phyloP scores from a whole-genome alignment of 352 stramenopile genomes.

The Phytophthora sojae region DNA sequence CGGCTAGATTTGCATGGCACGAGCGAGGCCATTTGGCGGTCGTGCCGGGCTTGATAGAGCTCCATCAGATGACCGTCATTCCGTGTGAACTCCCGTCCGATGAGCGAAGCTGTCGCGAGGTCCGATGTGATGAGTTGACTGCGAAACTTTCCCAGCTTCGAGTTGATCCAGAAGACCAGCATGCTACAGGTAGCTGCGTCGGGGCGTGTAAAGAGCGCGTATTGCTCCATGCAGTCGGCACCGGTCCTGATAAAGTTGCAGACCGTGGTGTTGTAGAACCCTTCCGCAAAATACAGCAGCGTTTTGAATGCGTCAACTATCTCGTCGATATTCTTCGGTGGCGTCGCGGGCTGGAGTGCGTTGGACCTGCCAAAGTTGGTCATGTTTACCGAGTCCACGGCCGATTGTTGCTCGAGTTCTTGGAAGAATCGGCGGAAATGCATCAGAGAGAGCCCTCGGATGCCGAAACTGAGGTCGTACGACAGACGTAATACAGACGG shows the following conservation, averaged over 20 bases:
- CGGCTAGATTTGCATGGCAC: neutral
- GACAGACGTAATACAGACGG: constrained; percentile 8
- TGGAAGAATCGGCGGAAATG: constrained; percentile 12
- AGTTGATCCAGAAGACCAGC: constrained; percentile 22
- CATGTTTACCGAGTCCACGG: neutral
- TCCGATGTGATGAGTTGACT: constrained; percentile 7
- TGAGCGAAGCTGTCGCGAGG: neutral
- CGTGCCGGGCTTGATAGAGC: constrained; percentile 2
- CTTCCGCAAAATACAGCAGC: too few relatives aligned
- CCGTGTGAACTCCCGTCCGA: neutral
- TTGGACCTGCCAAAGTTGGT: constrained; percentile 18
- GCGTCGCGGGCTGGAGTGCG: neutral
- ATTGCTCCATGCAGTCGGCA: constrained; percentile 3
- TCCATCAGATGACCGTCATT: constrained; percentile 17
- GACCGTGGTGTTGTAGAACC: too few relatives aligned
- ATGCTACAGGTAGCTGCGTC: constrained; percentile 4
- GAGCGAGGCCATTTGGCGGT: neutral
- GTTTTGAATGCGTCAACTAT: too few relatives aligned
- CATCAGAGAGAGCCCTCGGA: constrained; percentile 15
- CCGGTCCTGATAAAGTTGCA: too few relatives aligned
- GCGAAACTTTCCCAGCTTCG: constrained; percentile 19
- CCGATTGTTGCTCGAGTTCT: neutral
- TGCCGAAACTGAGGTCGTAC: constrained; percentile 18
- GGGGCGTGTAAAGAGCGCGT: neutral
- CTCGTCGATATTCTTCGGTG: neutral